Conservation (phyloP, 768 basidiomycete genomes). For the Chalciporus sphaerocephalus region DNA sequence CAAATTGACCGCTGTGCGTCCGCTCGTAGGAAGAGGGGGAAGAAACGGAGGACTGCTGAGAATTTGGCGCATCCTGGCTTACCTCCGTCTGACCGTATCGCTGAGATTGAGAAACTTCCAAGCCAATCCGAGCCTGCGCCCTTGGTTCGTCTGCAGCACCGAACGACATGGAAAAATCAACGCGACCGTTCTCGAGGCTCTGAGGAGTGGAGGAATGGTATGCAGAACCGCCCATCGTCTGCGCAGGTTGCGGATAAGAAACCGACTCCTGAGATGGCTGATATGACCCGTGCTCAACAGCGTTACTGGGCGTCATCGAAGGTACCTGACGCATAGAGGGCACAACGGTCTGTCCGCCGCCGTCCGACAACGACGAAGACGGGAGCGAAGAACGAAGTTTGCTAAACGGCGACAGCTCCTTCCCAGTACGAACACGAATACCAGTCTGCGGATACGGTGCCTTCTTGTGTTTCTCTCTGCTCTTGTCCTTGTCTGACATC, state of each 20-base stretch:
- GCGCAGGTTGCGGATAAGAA: conserved; percentile 10
- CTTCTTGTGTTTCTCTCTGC: conserved; percentile 45
- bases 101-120: conserved; percentile 16
- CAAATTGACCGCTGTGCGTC: conserved; percentile 16
- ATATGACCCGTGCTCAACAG: conserved; percentile 10
- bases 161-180: conserved; percentile 26
- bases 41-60: conserved; percentile 7
- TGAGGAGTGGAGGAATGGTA: conserved; percentile 7
- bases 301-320: conserved; percentile 12
- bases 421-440: conserved; percentile 43
- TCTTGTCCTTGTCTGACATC: conserved; percentile 21
- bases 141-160: conserved; percentile 16
- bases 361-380: conserved; percentile 8
- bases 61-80: conserved; percentile 3
- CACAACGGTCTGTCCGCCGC: conserved; percentile 4
- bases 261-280: conserved; percentile 7
- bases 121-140: conserved; percentile 9
- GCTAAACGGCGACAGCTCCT: conserved; percentile 25
- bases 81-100: conserved; percentile 15
- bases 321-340: conserved; percentile 6
- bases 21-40: conserved; percentile 18
- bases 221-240: background rate
- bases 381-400: conserved; percentile 8
- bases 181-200: conserved; percentile 13
- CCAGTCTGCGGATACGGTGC: conserved; percentile 40